phyloP scores from a whole-genome alignment of 139 green algal species.

The Chlorokybus atmophyticus region DNA sequence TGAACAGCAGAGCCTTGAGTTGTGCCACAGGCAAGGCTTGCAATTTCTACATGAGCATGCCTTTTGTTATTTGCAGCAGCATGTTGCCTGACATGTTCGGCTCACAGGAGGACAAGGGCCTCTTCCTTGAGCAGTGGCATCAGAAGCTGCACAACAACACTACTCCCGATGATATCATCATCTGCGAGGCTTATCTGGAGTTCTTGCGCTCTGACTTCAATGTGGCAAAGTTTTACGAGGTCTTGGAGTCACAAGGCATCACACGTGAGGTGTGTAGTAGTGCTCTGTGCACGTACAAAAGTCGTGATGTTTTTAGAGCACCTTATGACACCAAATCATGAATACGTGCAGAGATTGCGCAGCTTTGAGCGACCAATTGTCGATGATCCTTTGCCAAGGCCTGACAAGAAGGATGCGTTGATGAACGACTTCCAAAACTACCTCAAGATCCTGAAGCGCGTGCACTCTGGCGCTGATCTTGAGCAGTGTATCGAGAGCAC shows the following conservation, averaged over 20 bases:
- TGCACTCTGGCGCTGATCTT: constrained; percentile 46
- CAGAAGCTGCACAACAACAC: constrained; percentile 97
- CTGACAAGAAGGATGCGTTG: background rate
- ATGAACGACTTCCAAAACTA: constrained; percentile 76
- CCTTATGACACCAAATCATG: no score
- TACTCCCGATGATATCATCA: constrained; percentile 84
- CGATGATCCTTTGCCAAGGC: constrained; percentile 43
- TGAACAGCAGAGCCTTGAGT: no score
- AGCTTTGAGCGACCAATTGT: constrained; percentile 72
- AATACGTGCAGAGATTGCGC: constrained; percentile 73
- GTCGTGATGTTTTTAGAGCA: no score
- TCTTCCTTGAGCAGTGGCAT: constrained; percentile 81
- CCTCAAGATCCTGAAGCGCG: constrained; percentile 68
- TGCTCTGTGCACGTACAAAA: no score
- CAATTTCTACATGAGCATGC: no score
- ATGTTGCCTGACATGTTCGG: no score
- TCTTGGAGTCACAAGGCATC: constrained; percentile 68
- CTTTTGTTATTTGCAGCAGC: no score
- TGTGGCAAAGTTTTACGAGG: constrained; percentile 59
- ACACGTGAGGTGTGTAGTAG: constrained; percentile 35
- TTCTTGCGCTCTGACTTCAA: constrained; percentile 69
- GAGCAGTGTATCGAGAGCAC: background rate
- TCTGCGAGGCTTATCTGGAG: constrained; percentile 45
- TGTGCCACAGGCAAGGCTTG: no score
- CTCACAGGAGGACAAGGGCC: constrained; percentile 41